These are phyloP conservation scores for Chrysopogon serrulatus DNA, from an alignment of 176 grass and related monocot species.

Conservation along the genomic window DNA sequence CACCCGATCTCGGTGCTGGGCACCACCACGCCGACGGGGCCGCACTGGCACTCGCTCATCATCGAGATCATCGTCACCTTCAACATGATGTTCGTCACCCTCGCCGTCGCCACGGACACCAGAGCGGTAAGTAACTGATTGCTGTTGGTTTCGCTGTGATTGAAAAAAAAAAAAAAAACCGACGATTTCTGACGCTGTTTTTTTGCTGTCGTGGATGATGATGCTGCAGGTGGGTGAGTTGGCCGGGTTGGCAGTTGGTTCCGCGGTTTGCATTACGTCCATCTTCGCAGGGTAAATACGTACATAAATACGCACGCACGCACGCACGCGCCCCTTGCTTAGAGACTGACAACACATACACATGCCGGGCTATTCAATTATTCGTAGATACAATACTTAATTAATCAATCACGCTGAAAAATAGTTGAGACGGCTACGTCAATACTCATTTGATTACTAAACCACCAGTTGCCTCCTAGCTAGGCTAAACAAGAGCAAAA, in stretches of 20 bases:
- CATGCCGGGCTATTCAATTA: background rate
- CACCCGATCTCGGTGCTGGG: conserved; percentile 68
- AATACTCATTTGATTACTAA: background rate
- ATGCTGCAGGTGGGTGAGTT: conserved; percentile 83
- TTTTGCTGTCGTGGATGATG: background rate
- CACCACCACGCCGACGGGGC: conserved; percentile 54
- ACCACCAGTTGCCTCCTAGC: background rate
- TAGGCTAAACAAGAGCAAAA: background rate
- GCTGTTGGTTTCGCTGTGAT: background rate
- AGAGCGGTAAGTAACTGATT: conserved; percentile 40
- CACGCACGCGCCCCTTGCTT: no score
- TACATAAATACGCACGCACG: background rate
- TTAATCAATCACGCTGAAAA: background rate
- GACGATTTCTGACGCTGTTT: background rate
- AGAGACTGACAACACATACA: background rate
- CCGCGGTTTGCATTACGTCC: conserved; percentile 97
- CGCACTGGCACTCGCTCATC: conserved; percentile 64
- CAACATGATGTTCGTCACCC: conserved; percentile 99
- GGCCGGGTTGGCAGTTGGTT: conserved; percentile 90
- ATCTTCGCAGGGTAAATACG: conserved; percentile 91
- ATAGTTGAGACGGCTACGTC: background rate
- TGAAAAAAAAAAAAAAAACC: no score
- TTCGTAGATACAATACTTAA: background rate
- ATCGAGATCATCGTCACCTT: conserved; percentile 85
- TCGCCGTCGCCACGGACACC: conserved; percentile 84